These are phyloP conservation scores for Naganishia randhawae DNA, from an alignment of 768 basidiomycete genomes.

Conservation along the genomic window DNA sequence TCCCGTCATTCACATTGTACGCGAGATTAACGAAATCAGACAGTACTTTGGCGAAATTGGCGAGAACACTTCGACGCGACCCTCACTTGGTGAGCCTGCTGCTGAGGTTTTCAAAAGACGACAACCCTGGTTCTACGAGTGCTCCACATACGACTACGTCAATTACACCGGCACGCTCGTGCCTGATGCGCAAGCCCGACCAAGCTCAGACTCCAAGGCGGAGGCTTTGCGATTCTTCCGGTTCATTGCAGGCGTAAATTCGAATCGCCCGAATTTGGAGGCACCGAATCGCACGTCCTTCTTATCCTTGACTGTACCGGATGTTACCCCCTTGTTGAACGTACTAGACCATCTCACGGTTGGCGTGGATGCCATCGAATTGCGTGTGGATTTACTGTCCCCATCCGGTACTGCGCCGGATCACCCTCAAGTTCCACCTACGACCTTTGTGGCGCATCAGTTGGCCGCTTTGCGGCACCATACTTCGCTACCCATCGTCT, in stretches of 20 bases:
- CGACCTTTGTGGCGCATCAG: conserved; percentile 72
- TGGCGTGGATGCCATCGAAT: conserved; percentile 86
- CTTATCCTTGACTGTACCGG: conserved; percentile 86
- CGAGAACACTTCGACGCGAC: conserved; percentile 65
- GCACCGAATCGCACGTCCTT: conserved; percentile 74
- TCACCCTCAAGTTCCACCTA: conserved; percentile 62
- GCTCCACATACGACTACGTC: conserved; percentile 75
- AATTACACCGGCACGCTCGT: conserved; percentile 60
- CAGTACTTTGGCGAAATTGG: conserved; percentile 62
- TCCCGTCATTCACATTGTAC: conserved; percentile 76
- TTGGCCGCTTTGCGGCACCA: conserved; percentile 70
- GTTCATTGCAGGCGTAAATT: conserved; percentile 70
- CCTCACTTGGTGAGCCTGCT: conserved; percentile 82
- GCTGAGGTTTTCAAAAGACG: conserved; percentile 78
- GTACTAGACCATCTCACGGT: conserved; percentile 68
- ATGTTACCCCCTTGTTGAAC: conserved; percentile 66
- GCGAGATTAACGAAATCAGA: conserved; percentile 76
- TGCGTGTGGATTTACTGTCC: conserved; percentile 86
- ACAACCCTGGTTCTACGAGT: conserved; percentile 79
- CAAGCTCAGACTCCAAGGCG: conserved; percentile 45
- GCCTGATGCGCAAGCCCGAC: conserved; percentile 16
- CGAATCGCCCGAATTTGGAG: conserved; percentile 55
- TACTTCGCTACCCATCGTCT: conserved; percentile 81
- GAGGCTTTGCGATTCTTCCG: conserved; percentile 82
- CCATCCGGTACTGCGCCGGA: conserved; percentile 52